These are phyloP conservation scores for Linnemannia elongata DNA, from an alignment of 192 early-diverging fungal species.

Conservation along the genomic window DNA sequence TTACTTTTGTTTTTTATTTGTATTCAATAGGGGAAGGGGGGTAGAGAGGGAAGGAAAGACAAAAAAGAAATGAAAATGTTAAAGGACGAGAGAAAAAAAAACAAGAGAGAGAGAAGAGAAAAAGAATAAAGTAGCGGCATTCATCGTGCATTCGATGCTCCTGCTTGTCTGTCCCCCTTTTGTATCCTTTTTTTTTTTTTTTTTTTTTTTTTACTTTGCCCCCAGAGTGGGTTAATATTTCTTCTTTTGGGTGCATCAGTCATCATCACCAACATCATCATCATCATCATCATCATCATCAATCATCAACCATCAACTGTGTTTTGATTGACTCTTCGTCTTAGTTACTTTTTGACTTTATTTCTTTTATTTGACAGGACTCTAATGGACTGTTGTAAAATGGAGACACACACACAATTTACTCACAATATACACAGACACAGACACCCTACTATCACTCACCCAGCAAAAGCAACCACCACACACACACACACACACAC, in stretches of 20 bases:
- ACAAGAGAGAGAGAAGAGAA: not conserved
- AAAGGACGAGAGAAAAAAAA: not conserved
- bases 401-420: too few species aligned
- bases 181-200: slow-evolving; percentile 23
- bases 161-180: not conserved
- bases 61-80: slow-evolving; percentile 10
- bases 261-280: not conserved
- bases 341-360: too few species aligned
- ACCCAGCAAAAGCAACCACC: too few species aligned
- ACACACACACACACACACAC: too few species aligned
- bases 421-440: too few species aligned
- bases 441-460: too few species aligned
- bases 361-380: too few species aligned
- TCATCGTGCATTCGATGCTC: not conserved
- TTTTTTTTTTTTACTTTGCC: slow-evolving; percentile 15
- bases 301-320: too few species aligned
- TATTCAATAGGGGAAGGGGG: slow-evolving; percentile 6
- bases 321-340: too few species aligned
- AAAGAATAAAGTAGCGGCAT: not conserved
- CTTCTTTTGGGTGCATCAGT: not conserved
- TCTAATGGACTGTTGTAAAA: too few species aligned
- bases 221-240: slow-evolving; percentile 6
- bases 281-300: not conserved
- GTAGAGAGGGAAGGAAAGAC: slow-evolving; percentile 1
- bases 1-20: not conserved